phyloP scores from a whole-genome alignment of 768 basidiomycete species.

The Kwoniella botswanensis region DNA sequence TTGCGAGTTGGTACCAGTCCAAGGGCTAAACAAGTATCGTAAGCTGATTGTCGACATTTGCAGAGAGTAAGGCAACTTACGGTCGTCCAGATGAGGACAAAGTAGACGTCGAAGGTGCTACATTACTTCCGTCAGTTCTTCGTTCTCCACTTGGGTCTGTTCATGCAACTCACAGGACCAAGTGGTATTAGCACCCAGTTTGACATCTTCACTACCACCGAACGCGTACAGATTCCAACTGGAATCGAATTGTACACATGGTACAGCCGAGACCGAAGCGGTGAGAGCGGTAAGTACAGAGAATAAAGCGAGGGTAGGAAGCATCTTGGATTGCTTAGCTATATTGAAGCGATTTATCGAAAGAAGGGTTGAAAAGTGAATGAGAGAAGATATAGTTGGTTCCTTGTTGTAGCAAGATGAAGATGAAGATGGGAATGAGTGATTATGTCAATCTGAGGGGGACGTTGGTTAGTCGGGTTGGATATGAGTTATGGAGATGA shows the following conservation, averaged over 20 bases:
- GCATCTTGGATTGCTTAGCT: slow-evolving; percentile 21
- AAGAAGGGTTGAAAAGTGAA: background rate
- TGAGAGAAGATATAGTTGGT: background rate
- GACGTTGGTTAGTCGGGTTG: too few relatives aligned
- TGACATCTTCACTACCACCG: slow-evolving; percentile 82
- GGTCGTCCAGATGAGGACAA: slow-evolving; percentile 78
- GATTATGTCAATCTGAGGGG: background rate
- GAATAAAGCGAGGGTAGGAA: slow-evolving; percentile 27
- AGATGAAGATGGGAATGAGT: background rate
- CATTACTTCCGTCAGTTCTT: background rate
- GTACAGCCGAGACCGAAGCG: slow-evolving; percentile 49
- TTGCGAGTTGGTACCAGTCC: slow-evolving; percentile 58
- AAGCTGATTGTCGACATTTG: slow-evolving; percentile 57
- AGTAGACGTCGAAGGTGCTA: slow-evolving; percentile 66
- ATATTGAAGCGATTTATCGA: background rate
- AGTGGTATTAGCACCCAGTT: slow-evolving; percentile 70
- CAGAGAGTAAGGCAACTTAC: slow-evolving; percentile 59
- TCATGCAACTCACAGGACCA: slow-evolving; percentile 66
- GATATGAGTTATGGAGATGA: slow-evolving; percentile 3
- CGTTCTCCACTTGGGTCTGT: background rate
- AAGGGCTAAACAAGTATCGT: slow-evolving; percentile 45
- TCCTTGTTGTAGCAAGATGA: background rate
- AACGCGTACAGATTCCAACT: slow-evolving; percentile 85
- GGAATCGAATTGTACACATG: slow-evolving; percentile 79
- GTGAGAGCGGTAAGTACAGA: slow-evolving; percentile 41